Percentiles rank a stretch among this genome's conserved stretches.
Conservation (phyloP, 805 yeast genomes). For the Metschnikowia similis region DNA sequence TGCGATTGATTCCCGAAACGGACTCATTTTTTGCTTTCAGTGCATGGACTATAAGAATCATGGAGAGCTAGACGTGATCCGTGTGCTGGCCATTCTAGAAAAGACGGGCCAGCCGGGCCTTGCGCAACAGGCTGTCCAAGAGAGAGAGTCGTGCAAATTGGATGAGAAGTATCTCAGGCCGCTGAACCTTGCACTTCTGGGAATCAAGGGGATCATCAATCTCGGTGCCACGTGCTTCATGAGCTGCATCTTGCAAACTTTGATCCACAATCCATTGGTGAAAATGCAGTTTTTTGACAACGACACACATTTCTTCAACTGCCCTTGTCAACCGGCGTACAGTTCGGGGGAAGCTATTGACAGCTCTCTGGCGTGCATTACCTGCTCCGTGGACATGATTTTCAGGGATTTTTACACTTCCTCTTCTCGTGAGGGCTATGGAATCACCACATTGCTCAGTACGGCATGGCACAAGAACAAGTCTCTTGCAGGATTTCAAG, state of each 20-base stretch:
- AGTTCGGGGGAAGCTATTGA: constrained; percentile 20
- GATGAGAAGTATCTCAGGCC: constrained; percentile 31
- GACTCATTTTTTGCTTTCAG: constrained; percentile 71
- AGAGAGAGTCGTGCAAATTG: constrained; percentile 3
- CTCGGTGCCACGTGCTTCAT: constrained; percentile 98
- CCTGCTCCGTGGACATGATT: constrained; percentile 81
- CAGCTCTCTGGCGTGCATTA: constrained; percentile 52
- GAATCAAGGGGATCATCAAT: constrained; percentile 83
- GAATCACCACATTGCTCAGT: constrained; percentile 73
- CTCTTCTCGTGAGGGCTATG: constrained; percentile 60
- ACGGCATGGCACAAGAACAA: constrained; percentile 86
- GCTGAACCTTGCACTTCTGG: constrained; percentile 57
- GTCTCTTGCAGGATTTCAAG: constrained; percentile 89
- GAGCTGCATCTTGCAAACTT: constrained; percentile 85
- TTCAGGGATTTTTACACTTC: constrained; percentile 72
- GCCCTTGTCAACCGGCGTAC: constrained; percentile 34
- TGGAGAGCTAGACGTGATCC: constrained; percentile 48
- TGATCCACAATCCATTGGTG: constrained; percentile 86
- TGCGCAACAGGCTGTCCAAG: constrained; percentile 5
- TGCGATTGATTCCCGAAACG: constrained; percentile 60
- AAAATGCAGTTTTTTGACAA: constrained; percentile 67
- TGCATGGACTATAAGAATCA: constrained; percentile 73
- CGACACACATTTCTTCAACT: constrained; percentile 61
- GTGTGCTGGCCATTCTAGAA: constrained; percentile 24
- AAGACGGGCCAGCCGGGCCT: background rate